Conservation (phyloP, 148 eudicot genomes). For the Limonium bicolor region DNA sequence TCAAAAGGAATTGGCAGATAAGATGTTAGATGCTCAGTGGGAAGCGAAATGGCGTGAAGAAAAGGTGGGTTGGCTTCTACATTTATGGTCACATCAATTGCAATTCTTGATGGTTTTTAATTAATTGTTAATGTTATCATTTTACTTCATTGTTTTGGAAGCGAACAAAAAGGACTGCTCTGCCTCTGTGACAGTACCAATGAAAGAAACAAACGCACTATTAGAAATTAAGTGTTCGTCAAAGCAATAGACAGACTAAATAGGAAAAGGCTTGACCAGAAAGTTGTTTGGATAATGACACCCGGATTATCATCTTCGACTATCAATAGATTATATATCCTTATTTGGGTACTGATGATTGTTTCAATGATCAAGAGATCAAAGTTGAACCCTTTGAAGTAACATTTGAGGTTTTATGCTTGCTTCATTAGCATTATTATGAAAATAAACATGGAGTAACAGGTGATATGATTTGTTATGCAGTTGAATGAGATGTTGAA, state of each 20-base stretch:
- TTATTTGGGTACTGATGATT: background rate
- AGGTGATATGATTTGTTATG: conserved; percentile 1
- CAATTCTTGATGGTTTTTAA: background rate
- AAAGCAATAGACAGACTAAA: too few relatives aligned
- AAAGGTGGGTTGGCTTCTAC: conserved; percentile 56
- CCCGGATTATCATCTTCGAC: background rate
- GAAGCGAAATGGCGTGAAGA: conserved; percentile 85
- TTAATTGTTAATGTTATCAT: background rate
- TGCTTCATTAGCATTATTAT: background rate
- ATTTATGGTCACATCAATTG: background rate
- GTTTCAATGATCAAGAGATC: background rate
- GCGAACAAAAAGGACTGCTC: too few relatives aligned
- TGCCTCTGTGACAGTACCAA: too few relatives aligned
- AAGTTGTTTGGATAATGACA: too few relatives aligned
- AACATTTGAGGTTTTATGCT: background rate
- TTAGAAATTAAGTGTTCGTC: too few relatives aligned
- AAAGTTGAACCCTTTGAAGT: background rate
- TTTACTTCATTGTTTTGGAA: background rate
- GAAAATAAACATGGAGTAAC: background rate
- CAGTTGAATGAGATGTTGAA: conserved; percentile 71
- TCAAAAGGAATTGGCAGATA: conserved; percentile 68
- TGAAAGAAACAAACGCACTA: too few relatives aligned
- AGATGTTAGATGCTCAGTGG: conserved; percentile 79
- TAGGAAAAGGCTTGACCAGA: too few relatives aligned
- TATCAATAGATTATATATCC: background rate